Base-by-base conservation (phyloP, 202 grass and related monocot genomes). In the Zoysia matrella region DNA sequence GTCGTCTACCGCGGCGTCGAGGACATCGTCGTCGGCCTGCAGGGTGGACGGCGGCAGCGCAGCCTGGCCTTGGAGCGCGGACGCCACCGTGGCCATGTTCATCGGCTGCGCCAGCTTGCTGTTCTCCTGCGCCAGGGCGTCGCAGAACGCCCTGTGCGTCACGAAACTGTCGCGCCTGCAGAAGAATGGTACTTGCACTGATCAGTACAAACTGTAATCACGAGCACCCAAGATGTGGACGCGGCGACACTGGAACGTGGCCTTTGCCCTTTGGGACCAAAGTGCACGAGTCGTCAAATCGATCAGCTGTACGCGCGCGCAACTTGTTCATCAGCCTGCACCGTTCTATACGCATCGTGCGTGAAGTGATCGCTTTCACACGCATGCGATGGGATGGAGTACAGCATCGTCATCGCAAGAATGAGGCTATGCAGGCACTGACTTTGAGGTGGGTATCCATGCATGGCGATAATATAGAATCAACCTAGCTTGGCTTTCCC, bases 81-180 rank as follows among this genome's bases (percentile, higher is more conserved):
- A 94, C 15, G 92, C 81, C 74, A 91, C 82, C 1, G 80, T 75
- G 57, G 92, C 89, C 89, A 94, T 91, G 88, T 75, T 90, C 69
- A 91, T 88, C 5, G 89, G 78, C 81, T 89, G 86, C 30, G 82
- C 48, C 1, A 91, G 69, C 77, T 89, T 72, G 65, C 80, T 87
- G 89, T 87, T 98, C 70, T 95, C 95, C 57, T 91, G 80, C 8
- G 82, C 90, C 61, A 98, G 83, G n/a, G 87, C 92, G 72, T 98
- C 90, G 68, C 95, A 98, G 75, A 93, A 98, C 0, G 92, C 92
- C 63, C 95, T 81, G 71, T 98, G 95, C 48, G 95, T 98, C 30
- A 95, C 90, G 89, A 98, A 98, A 87, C 90, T 95, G 81, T 95
- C 92, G 43, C 93, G 89, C 89, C 95, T 98, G 84, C 7, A 46